These are phyloP conservation scores for Daedaleopsis nitida DNA, from an alignment of 768 basidiomycete genomes.

Conservation along the genomic window DNA sequence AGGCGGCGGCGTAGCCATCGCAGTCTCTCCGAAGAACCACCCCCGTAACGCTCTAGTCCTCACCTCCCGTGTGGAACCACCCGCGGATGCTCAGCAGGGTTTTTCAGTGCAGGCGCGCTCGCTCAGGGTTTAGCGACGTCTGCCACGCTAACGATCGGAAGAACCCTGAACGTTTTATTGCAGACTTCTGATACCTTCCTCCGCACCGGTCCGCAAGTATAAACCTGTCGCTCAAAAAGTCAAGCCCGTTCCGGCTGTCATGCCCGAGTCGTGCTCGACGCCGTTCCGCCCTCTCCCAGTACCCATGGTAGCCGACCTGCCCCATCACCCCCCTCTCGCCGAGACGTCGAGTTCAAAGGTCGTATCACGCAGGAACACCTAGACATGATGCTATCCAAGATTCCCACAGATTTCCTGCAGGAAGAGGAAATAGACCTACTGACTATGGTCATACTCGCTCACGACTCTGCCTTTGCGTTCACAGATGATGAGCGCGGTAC, in stretches of 20 bases:
- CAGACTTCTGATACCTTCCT: neutral
- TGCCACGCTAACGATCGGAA: too few relatives aligned
- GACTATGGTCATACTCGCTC: conserved; percentile 8
- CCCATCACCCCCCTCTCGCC: conserved; percentile 7
- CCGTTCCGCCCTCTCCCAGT: conserved; percentile 20
- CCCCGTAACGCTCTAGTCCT: too few relatives aligned
- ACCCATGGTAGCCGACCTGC: conserved; percentile 4
- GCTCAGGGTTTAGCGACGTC: too few relatives aligned
- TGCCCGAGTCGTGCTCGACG: conserved; percentile 25
- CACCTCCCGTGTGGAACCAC: too few relatives aligned
- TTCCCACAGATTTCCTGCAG: conserved; percentile 13
- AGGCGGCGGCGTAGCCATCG: neutral
- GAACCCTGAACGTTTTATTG: neutral
- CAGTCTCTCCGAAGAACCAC: neutral
- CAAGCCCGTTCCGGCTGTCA: conserved; percentile 29
- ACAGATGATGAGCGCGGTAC: conserved; percentile 32
- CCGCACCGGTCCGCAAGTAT: conserved; percentile 18
- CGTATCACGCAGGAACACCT: conserved; percentile 18
- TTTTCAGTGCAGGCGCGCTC: too few relatives aligned
- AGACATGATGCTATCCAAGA: conserved; percentile 18
- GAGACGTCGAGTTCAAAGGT: too few relatives aligned
- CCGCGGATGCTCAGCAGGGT: too few relatives aligned
- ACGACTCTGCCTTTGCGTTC: conserved; percentile 28
- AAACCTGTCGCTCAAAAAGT: conserved; percentile 33
- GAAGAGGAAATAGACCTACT: conserved; percentile 20